These are phyloP conservation scores for Ramaria rubella DNA, from an alignment of 768 basidiomycete genomes.

Conservation along the genomic window DNA sequence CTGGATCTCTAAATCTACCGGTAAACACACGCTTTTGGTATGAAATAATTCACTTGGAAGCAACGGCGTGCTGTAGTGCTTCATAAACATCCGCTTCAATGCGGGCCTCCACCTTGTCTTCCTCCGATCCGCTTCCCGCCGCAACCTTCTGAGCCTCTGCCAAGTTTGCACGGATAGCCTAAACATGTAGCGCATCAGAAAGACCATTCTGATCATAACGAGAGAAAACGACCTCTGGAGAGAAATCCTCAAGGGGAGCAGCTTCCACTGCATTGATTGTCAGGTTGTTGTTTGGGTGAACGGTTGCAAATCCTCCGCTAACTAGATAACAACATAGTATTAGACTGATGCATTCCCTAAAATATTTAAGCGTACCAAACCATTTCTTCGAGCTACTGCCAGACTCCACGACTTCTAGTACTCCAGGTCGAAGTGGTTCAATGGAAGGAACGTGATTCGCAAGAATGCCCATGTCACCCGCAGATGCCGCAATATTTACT, in stretches of 20 bases:
- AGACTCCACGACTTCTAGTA: conserved; percentile 90
- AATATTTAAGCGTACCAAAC: conserved; percentile 66
- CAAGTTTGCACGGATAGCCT: conserved; percentile 89
- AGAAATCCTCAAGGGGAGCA: conserved; percentile 86
- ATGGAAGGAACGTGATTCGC: conserved; percentile 99
- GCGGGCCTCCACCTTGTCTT: conserved; percentile 87
- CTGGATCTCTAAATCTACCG: no score
- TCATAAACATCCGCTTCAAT: conserved; percentile 97
- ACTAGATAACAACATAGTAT: conserved; percentile 39
- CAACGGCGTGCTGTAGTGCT: conserved; percentile 73
- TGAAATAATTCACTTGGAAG: not conserved
- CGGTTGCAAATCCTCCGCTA: conserved; percentile 94
- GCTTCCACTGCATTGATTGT: conserved; percentile 98
- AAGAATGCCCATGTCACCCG: conserved; percentile 98
- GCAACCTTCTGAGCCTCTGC: conserved; percentile 82
- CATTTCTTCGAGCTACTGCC: conserved; percentile 81
- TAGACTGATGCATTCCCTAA: not conserved
- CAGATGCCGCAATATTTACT: conserved; percentile 89
- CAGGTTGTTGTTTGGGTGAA: conserved; percentile 93
- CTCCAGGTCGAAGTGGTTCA: conserved; percentile 88
- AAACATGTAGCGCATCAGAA: conserved; percentile 5
- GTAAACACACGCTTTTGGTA: no score
- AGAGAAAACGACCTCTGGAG: conserved; percentile 60
- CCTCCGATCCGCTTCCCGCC: conserved; percentile 79
- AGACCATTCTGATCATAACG: not conserved